These are phyloP conservation scores for Hsuehochloa calcarea DNA, from an alignment of 176 grass and related monocot genomes.

Conservation along the genomic window DNA sequence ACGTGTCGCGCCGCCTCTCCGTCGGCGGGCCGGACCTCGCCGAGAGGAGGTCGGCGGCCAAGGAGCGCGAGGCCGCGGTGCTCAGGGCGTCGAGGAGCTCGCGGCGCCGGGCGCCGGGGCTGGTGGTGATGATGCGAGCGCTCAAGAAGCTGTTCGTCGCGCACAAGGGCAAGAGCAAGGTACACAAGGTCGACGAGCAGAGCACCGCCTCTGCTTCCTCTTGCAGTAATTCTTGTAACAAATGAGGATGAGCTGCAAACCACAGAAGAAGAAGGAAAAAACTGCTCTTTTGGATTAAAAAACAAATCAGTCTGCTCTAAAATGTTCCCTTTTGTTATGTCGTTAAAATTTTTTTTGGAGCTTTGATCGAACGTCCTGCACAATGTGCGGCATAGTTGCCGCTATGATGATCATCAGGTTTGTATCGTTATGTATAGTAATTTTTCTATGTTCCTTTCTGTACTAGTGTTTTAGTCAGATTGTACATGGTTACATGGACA, in stretches of 20 bases:
- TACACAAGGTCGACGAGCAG: conserved; percentile 34
- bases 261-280: background rate
- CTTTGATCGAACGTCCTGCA: background rate
- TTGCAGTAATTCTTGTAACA: background rate
- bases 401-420: background rate
- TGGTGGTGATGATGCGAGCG: conserved; percentile 48
- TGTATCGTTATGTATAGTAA: background rate
- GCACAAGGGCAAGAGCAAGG: conserved; percentile 43
- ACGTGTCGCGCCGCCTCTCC: conserved; percentile 31
- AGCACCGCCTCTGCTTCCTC: conserved; percentile 16
- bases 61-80: background rate
- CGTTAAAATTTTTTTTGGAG: too few species aligned
- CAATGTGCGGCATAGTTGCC: background rate
- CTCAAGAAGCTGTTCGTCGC: conserved; percentile 39
- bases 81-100: conserved; percentile 40
- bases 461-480: background rate
- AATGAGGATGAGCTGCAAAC: background rate
- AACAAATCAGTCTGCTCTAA: background rate
- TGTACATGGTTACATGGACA: background rate
- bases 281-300: background rate
- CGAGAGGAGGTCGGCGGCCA: background rate
- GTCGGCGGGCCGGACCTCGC: background rate
- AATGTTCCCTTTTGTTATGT: background rate
- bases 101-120: conserved; percentile 23
- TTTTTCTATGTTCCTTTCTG: background rate